phyloP scores from a whole-genome alignment of 1,284 basidiomycete species.

The Baeospora myosura region DNA sequence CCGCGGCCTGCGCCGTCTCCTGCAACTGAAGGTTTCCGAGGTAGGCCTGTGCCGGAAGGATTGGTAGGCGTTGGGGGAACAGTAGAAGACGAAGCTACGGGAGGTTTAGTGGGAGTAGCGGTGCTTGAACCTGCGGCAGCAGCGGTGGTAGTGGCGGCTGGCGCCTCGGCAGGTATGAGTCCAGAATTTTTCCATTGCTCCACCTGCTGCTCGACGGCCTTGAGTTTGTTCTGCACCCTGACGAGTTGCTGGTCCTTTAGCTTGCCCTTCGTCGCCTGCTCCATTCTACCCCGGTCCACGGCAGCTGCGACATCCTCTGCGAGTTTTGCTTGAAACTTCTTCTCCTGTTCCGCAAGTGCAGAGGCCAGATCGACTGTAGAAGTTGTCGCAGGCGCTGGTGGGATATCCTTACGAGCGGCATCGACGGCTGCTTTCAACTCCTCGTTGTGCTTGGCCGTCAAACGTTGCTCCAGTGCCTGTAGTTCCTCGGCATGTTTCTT shows the following conservation, averaged over 20 bases:
- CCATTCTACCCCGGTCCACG: conserved; percentile 59
- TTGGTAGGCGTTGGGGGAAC: neutral
- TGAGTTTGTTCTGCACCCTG: conserved; percentile 49
- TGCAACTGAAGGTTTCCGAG: conserved; percentile 16
- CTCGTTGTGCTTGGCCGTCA: conserved; percentile 46
- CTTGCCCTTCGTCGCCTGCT: conserved; percentile 51
- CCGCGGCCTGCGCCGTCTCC: conserved; percentile 13
- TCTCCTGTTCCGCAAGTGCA: conserved; percentile 44
- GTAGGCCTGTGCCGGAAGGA: conserved; percentile 8
- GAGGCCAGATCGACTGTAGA: conserved; percentile 36
- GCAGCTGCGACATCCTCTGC: conserved; percentile 53
- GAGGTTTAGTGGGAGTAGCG: conserved; percentile 1
- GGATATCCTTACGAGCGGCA: conserved; percentile 30
- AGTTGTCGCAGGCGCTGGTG: conserved; percentile 18
- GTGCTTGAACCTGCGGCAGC: conserved; percentile 1
- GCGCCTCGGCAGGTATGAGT: conserved; percentile 27
- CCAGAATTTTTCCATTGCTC: conserved; percentile 47
- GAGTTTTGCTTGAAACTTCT: conserved; percentile 37
- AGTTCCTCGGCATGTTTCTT: conserved; percentile 57
- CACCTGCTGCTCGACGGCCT: conserved; percentile 59
- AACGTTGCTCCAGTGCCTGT: conserved; percentile 42
- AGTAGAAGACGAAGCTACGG: conserved; percentile 5
- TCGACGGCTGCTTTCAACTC: conserved; percentile 46
- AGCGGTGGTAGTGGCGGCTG: conserved; percentile 16
- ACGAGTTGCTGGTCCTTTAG: conserved; percentile 64